phyloP scores from a whole-genome alignment of 1,139 yeast species.

The Candida mesenterica region DNA sequence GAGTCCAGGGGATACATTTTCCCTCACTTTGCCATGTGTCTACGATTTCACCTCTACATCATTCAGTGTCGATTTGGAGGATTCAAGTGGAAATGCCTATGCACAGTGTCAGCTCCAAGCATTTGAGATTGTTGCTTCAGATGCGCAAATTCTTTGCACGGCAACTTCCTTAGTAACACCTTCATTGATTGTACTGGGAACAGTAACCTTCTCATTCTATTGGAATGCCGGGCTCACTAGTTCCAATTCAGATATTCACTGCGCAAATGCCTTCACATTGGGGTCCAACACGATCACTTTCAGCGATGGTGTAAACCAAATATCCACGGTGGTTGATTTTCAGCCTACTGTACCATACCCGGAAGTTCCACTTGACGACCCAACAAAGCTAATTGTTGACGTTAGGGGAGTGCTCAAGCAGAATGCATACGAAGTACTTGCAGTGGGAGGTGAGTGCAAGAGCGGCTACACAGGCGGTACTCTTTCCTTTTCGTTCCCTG shows the following conservation, averaged over 20 bases:
- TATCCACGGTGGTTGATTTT: slow-evolving; percentile 16
- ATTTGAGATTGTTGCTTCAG: slow-evolving; percentile 8
- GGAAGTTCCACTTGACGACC: not conserved
- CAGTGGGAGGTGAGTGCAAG: slow-evolving; percentile 21
- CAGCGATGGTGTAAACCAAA: slow-evolving; percentile 21
- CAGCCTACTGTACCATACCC: slow-evolving; percentile 3
- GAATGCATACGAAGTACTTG: slow-evolving; percentile 17
- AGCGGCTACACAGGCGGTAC: slow-evolving; percentile 24
- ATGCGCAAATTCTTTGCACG: slow-evolving; percentile 10
- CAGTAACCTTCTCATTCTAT: slow-evolving; percentile 23
- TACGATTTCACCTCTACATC: slow-evolving; percentile 5
- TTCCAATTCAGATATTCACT: slow-evolving; percentile 15
- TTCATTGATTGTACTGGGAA: slow-evolving; percentile 15
- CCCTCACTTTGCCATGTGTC: slow-evolving; percentile 2
- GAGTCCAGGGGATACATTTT: slow-evolving; percentile 1
- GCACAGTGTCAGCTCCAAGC: slow-evolving; percentile 10
- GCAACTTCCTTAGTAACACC: slow-evolving; percentile 3
- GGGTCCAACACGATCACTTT: slow-evolving; percentile 26
- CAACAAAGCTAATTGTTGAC: no score
- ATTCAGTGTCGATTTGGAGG: slow-evolving; percentile 6
- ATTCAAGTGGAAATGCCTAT: slow-evolving; percentile 4
- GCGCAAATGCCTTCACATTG: slow-evolving; percentile 16
- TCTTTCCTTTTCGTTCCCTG: slow-evolving; percentile 18
- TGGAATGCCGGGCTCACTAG: slow-evolving; percentile 26
- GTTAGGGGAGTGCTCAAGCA: no score